Base-by-base conservation (phyloP, 1,284 basidiomycete genomes). In the Sutorius eximius region DNA sequence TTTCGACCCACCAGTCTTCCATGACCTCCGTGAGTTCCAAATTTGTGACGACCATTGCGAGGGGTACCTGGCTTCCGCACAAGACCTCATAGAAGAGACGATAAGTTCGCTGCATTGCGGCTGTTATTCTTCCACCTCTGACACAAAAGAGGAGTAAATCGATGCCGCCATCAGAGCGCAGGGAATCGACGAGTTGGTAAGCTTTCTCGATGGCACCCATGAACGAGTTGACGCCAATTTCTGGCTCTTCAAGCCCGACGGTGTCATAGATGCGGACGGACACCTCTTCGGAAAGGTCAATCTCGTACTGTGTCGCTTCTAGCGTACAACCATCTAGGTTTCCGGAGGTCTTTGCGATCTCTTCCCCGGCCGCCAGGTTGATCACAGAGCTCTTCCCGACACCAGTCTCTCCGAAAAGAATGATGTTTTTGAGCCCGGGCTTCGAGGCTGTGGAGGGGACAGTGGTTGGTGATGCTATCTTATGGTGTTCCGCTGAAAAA, bases 121-220 rank as follows among this genome's bases (percentile, higher is more conserved):
- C 63, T 16, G 38, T 68, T 51, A 75, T 66, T 32, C 75, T 63
- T 16, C 66, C 59, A 7, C 64, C 71, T 9, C 70, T 68, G 22
- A 78, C 66, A 61, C 70, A 73, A 53, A 73, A 76, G 1, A 78
- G 61, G 4, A 77, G 62, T 4, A 78, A 68, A 49, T 66, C 67
- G 16, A 77, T 58, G 12, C 75, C 74, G 2, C 62, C 69, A 42
- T 40, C 3, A 5, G 34, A 0, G 64, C 42, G n/a, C 20, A 77
- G 59, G 10, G 59, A 56, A 13, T 61, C 52, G 52, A 79, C 61
- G 15, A 78, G 70, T 0, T 57, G 48, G 52, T 63, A 70, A n/a
- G 76, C 69, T 48, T 71, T 61, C 24, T 66, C 62, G 49, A 78
- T 69, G 1, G 74, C 71, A 0, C 69, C 50, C 48, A 70, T 47